Percentiles rank a stretch among this genome's conserved stretches.
These are phyloP conservation scores for Bauhinia variegata DNA, from an alignment of 306 rosid genomes.

Conservation along the genomic window DNA sequence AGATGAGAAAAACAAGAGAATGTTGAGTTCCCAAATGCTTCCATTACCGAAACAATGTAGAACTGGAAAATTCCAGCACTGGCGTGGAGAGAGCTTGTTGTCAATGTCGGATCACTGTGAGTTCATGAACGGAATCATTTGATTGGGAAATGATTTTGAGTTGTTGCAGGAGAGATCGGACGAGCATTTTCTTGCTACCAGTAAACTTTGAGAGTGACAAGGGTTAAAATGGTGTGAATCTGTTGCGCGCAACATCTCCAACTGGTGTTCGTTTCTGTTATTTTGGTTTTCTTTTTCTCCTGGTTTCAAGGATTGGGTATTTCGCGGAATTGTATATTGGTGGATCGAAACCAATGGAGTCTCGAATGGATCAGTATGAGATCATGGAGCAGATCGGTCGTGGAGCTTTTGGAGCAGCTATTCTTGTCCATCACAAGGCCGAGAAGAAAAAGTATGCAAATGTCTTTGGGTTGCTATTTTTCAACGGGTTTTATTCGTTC, in stretches of 20 bases:
- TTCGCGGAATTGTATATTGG: conserved; percentile 18
- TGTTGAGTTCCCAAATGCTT: conserved; percentile 15
- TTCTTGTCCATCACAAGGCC: conserved; percentile 85
- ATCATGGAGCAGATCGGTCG: conserved; percentile 99
- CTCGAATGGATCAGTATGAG: conserved; percentile 99
- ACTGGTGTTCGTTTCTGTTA: conserved; percentile 12
- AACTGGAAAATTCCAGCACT: neutral
- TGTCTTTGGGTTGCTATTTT: conserved; percentile 8
- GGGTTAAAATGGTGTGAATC: neutral
- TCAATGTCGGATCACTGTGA: neutral
- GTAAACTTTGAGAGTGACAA: neutral
- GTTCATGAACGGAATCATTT: neutral
- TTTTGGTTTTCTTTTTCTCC: conserved; percentile 8
- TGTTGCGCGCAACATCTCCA: conserved; percentile 10
- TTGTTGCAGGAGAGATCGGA: conserved; percentile 12
- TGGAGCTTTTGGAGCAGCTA: conserved; percentile 99
- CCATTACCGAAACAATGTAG: conserved; percentile 26
- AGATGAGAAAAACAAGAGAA: neutral
- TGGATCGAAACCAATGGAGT: conserved; percentile 67
- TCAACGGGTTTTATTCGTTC: conserved; percentile 12
- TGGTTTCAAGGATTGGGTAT: conserved; percentile 16
- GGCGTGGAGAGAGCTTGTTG: neutral
- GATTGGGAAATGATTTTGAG: neutral
- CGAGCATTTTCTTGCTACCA: neutral
- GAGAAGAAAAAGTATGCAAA: conserved; percentile 82